Conservation (phyloP, 140 eudicot genomes). For the Eryngium alpinum region DNA sequence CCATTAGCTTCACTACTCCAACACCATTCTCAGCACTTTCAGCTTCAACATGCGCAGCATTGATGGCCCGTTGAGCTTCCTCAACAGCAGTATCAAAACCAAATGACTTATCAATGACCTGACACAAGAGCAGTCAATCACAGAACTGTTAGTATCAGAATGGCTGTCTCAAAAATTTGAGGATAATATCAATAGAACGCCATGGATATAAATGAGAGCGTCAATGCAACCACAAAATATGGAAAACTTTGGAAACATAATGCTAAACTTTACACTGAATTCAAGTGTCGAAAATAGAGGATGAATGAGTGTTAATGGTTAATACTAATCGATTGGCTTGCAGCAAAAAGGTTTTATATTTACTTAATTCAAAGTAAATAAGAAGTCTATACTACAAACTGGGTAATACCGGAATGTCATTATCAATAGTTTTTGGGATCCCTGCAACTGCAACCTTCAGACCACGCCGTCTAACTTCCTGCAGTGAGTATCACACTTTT, state of each 20-base stretch:
- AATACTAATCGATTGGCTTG: neutral
- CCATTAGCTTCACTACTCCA: constrained; percentile 94
- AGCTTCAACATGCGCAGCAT: constrained; percentile 96
- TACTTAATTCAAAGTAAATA: constrained; percentile 8
- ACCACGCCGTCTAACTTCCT: constrained; percentile 82
- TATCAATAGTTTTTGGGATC: constrained; percentile 88
- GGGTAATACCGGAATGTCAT: constrained; percentile 74
- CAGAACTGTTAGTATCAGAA: neutral
- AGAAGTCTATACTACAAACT: neutral
- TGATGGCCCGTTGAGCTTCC: constrained; percentile 96
- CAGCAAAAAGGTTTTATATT: neutral
- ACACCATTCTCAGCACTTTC: constrained; percentile 80
- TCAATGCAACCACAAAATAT: neutral
- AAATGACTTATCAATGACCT: constrained; percentile 89
- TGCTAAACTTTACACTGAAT: neutral
- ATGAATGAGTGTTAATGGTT: neutral
- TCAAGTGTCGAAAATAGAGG: neutral
- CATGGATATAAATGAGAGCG: neutral
- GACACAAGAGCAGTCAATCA: constrained; percentile 18
- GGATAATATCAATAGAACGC: neutral
- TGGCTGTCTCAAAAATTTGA: neutral
- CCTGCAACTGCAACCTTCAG: constrained; percentile 83
- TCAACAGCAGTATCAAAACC: constrained; percentile 99
- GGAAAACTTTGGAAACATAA: neutral
- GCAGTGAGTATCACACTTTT: constrained; percentile 17